Base-by-base conservation (phyloP, 306 rosid genomes). In the Trifolium subterraneum region DNA sequence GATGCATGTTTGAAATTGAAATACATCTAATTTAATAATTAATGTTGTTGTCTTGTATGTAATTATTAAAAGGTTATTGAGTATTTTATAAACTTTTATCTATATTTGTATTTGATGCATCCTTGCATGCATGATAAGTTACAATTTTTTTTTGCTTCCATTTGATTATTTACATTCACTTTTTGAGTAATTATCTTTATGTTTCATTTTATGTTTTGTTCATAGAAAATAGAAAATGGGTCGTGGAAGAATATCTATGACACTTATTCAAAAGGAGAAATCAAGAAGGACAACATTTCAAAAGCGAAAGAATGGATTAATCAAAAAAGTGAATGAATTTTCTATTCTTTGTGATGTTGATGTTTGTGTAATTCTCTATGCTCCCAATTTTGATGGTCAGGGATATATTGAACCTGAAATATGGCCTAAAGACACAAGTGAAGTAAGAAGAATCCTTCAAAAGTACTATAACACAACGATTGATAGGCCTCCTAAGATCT, bases 221-320 rank as follows among this genome's bases (percentile, higher is more conserved):
- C 2, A 10, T 14, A 75, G 78, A 62, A 76, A 81, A 10, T 14
- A 75, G 78, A 62, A 76, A 81, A 74, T 81, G 84, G 78, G 78
- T 0, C 84, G 78, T 54, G 78, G 74, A 81, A 75, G 74, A 56
- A 52, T 75, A 76, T 10, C 70, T 2, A 75, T 81, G 81, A 58
- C 75, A 25, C 59, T 71, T 0, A 81, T 81, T 45, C 15, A 70
- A 22, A 81, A 70, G 3, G 84, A 75, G 39, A 81, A 75, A 35
- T 15, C 78, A 23, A 51, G 84, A 0, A 75, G 64, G 65, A 44
- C 73, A 44, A 81, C 81, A 70, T 81, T 75, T 15, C 27, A 44
- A 0, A 81, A 70, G 73, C 70, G 81, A 45, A 81, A 64, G 33
- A 55, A 10, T 0, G 73, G 81, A 4, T 14, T 81, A 44, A 44